Base-by-base conservation (phyloP, 2,329 filamentous ascomycete species). In the Cordyceps farinosa region DNA sequence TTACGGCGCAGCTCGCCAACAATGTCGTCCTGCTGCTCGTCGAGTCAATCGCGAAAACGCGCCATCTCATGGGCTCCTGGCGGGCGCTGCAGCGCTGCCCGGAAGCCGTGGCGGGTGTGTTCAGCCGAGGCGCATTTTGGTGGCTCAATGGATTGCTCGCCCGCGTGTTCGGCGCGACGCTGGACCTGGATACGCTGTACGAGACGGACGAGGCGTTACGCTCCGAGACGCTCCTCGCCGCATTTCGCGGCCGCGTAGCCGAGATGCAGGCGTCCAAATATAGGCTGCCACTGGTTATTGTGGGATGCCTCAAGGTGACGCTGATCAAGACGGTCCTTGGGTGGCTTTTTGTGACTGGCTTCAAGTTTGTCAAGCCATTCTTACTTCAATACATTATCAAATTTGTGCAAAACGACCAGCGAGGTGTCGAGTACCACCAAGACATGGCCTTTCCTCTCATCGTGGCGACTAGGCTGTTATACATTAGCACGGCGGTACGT, bases 61-160 rank as follows among this genome's bases (percentile, higher is more conserved):
- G 57, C 30, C 17, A 65, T 32, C 3, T 61, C 22, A 65, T 78
- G 0, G 66, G 75, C 13, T 5, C 75, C 1, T 66, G 65, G 61
- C 15, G 34, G 27, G n/a, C 27, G 11, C 38, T 64, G 22, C 54
- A 40, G 11, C 6, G 15, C 5, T 52, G 58, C 36, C 64, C 76
- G 6, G 77, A 79, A 63, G 69, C 73, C 1, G 67, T 69, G 30
- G 70, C 65, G 42, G 62, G 69, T 4, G 64, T 70, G 10, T 36
- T 69, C 29, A 64, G 45, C 44, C 52, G 65, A 1, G 55, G 66
- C 3, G 57, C 67, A 53, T 70, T 70, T 15, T 69, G 67, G 68
- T 70, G 67, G 68, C 61, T 69, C 8, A 70, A 70, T 44, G 50
- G 47, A 8, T 22, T 67, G 45, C 54, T 67, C 27, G 27, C 34